Evolutionary conservation across 306 rosid species (phyloP), one percentile per base, ranked within the genome.

Genomic region (Trichosanthes cucumerina): DNA sequence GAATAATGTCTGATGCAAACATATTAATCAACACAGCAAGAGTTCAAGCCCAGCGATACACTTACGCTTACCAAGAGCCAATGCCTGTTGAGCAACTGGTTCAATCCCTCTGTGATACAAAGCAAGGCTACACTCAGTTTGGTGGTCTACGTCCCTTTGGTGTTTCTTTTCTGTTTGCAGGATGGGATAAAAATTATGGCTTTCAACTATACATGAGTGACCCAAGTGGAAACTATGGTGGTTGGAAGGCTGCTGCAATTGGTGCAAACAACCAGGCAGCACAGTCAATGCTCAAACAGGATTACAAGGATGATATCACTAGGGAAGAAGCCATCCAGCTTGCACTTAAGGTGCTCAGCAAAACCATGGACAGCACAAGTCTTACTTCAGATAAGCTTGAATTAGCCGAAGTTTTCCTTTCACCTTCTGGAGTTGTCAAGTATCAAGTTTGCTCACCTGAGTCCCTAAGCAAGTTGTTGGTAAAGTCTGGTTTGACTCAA

Each of bases 331-430:
- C 85, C 1, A 83, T 82, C 71, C 82, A 82, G 80, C 80, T 85
- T 46, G 86, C 86, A 52, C 80, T 85, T 56, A 85, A 85, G 86
- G 88, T 82, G 77, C 82, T 85, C 44, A 85, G 88, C 62, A 85
- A 85, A 77, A 82, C 88, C 24, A 85, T 82, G 88, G 88, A 85
- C 64, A 85, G 88, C 86, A 85, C 88, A 19, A 85, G 86, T 77
- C 80, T 85, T 15, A 82, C 84, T 80, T 83, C 86, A 15, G 86
- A 85, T 43, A 85, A 85, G 79, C 88, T 85, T 56, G 88, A 85
- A 71, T 78, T 85, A 62, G 82, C 86, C 38, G 88, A 82, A 82
- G 80, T 85, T 34, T 82, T 77, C 75, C 78, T 77, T 59, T 85
- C 81, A 7, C 84, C 88, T 26, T 54, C 88, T 9, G 86, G 88